Evolutionary conservation across 2,329 filamentous ascomycete species (phyloP), one percentile per base, ranked within the genome.

Genomic region (Rhytidhysteron rufulum): DNA sequence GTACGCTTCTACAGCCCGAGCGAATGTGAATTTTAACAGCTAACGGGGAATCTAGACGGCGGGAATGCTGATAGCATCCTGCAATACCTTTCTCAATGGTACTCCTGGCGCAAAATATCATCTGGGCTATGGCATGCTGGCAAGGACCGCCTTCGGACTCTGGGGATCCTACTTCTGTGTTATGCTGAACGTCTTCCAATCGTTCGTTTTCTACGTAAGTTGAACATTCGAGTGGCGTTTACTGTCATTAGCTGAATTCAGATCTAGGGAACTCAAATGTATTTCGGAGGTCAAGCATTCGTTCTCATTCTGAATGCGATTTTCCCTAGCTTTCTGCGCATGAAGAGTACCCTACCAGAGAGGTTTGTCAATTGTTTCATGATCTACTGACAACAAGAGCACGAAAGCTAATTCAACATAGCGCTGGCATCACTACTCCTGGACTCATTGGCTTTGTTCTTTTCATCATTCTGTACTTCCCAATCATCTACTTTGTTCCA

Each of bases 111-210:
- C n/a, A n/a, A n/a, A n/a, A n/a, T n/a, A n/a, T n/a, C n/a, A n/a
- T n/a, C 44, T 54, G 11, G 51, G 51, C 22, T 54, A 47, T 39
- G 42, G 42, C 10, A 52, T 50, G 48, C 34, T 53, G 15, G 43
- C 43, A 7, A 37, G 51, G 22, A 42, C 48, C 7, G 39, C 45
- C 6, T 54, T 49, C 33, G 51, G 51, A 5, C 30, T 54, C 10
- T 54, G 44, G 37, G 51, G 49, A 5, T 38, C 39, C 4, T 54
- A 50, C 20, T 52, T 54, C 27, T 47, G 45, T 24, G 44, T 54
- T 24, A 50, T 51, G 41, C 36, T 54, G 13, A 51, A 51, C 20
- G 39, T 47, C 7, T 51, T 54, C 37, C 40, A 47, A 31, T 47
- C 37, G 4, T n/a, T n/a, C n/a, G 43, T 50, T 25, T 48, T 54